A percentile compares a stretch with the other conserved stretches of the same genome.
These are phyloP conservation scores for Blepharisma undulans DNA, from an alignment of 169 alveolate genomes.

Conservation along the genomic window DNA sequence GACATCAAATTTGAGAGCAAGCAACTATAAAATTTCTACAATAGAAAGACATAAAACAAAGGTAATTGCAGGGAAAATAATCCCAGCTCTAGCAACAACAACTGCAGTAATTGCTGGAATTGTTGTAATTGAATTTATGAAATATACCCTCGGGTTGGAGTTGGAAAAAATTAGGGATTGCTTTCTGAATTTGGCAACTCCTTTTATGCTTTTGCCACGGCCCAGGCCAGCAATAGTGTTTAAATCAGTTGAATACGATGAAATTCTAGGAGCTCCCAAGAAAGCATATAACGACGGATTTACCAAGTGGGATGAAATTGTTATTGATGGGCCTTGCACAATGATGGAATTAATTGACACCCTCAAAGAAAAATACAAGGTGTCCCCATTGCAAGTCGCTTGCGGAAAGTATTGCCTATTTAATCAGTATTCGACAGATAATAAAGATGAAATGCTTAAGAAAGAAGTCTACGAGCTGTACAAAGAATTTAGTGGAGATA, in stretches of 20 bases:
- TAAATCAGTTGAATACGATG: background rate
- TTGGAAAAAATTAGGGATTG: background rate
- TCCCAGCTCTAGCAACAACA: slow-evolving; percentile 99
- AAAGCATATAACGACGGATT: slow-evolving; percentile 23
- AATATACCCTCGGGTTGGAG: slow-evolving; percentile 29
- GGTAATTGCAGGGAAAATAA: slow-evolving; percentile 98
- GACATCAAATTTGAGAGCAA: slow-evolving; percentile 95
- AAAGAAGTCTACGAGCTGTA: background rate
- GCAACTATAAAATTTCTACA: slow-evolving; percentile 91
- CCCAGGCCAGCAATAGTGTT: background rate
- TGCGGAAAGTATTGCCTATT: too few relatives aligned
- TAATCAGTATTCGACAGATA: too few relatives aligned
- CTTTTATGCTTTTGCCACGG: background rate
- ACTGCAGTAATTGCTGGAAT: slow-evolving; percentile 98
- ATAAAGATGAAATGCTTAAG: background rate
- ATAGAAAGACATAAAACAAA: slow-evolving; percentile 90
- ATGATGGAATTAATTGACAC: background rate
- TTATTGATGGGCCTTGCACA: slow-evolving; percentile 1
- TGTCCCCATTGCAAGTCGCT: background rate
- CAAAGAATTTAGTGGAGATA: background rate
- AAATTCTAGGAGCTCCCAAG: background rate
- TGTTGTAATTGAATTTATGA: slow-evolving; percentile 92
- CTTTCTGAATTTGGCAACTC: background rate
- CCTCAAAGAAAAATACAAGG: background rate
- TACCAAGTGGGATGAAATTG: slow-evolving; percentile 26